phyloP scores from a whole-genome alignment of 2,329 filamentous ascomycete genomes.

The Colletotrichum truncatum region DNA sequence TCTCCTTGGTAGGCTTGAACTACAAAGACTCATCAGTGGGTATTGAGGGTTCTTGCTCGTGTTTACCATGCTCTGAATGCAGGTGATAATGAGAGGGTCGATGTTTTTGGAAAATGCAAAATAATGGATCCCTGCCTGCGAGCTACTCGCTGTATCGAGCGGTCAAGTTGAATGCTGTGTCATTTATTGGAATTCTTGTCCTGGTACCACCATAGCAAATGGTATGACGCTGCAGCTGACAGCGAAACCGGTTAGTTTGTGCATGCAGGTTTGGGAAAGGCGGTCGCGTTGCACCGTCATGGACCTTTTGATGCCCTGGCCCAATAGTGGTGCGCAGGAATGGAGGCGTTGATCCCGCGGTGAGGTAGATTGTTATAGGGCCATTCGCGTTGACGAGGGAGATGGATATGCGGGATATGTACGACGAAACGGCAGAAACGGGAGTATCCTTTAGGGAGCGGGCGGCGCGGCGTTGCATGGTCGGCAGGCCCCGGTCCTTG shows the following conservation, averaged over 20 bases:
- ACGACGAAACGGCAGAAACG: conserved; percentile 29
- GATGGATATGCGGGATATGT: conserved; percentile 31
- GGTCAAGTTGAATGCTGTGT: conserved; percentile 15
- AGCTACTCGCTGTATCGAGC: background rate
- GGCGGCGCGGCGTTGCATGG: conserved; percentile 31
- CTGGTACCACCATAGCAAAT: conserved; percentile 7
- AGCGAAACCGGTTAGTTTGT: conserved; percentile 20
- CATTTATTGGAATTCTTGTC: background rate
- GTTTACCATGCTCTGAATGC: background rate
- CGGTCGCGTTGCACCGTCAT: background rate
- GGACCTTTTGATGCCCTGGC: background rate
- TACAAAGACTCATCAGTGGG: too few relatives aligned
- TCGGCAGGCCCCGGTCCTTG: conserved; percentile 29
- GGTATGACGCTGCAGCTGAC: conserved; percentile 22
- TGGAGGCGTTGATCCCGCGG: conserved; percentile 4
- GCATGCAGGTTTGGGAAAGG: conserved; percentile 5
- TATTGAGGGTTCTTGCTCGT: too few relatives aligned
- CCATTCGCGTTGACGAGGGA: conserved; percentile 15
- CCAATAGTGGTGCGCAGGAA: conserved; percentile 5
- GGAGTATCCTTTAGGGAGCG: conserved; percentile 33
- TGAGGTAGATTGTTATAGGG: conserved; percentile 10
- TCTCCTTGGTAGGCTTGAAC: too few relatives aligned
- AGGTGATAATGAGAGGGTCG: background rate
- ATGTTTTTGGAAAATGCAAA: background rate
- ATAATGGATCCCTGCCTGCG: background rate